Base-by-base conservation (phyloP, 1,139 yeast genomes). In the Yarrowia galli region DNA sequence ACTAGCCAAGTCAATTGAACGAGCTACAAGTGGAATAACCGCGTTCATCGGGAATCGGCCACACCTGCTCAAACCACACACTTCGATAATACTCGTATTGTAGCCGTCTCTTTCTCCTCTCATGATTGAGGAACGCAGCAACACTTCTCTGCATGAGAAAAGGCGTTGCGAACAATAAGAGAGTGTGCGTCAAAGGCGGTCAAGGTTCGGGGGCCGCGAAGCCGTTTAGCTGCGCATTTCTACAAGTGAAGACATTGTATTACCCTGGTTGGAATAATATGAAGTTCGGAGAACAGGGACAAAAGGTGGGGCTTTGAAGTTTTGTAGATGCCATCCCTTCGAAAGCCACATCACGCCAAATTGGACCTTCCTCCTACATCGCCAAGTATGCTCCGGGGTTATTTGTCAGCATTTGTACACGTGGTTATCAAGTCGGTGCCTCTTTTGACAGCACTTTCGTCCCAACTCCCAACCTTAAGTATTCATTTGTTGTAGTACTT, bases 91-190 rank as follows among this genome's bases (percentile, higher is more conserved):
- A 35, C 15, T 10, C 3, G n/a, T 40, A 4, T n/a, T n/a, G 20
- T 40, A 5, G 6, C 43, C 9, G 7, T 6, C 43, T n/a, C 20
- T 40, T 22, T 8, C 22, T 40, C 46, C 25, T n/a, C n/a, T 10
- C 42, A 38, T 8, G 4, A 8, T 9, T 2, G 16, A 22, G 15
- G 10, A 18, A 22, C 20, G 46, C 46, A 20, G 23, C 46, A 9
- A 42, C 46, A 22, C 10, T 45, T 35, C 40, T 32, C 40, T 49
- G 56, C 56, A 18, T 10, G 18, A 6, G 7, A 25, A 16, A 51
- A 51, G 42, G 58, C 58, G 58, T 51, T 51, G 42, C 6, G 25
- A 36, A 51, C 58, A 51, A 51, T 51, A 10, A 15, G 28, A 20
- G 35, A 22, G 43, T 35, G 43, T 51, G 43, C 42, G 58, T 51